Conservation (phyloP, 2,329 filamentous ascomycete genomes). For the Claviceps paspali region DNA sequence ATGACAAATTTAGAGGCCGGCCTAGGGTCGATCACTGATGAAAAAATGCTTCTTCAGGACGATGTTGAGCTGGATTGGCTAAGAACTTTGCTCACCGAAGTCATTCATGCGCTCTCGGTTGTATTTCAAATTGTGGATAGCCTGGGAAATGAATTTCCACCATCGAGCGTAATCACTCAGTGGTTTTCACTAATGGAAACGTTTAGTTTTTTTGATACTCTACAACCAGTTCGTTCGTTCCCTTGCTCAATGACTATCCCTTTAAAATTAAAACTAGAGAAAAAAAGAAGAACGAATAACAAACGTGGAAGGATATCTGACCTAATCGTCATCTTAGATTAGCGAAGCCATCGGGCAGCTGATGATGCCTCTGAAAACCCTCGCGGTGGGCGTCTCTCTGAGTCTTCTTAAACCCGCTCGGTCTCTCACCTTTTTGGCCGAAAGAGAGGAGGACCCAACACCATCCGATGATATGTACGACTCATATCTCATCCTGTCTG, state of each 20-base stretch:
- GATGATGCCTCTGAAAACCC: constrained; percentile 49
- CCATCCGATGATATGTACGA: constrained; percentile 23
- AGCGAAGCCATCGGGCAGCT: constrained; percentile 32
- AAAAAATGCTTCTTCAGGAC: constrained; percentile 32
- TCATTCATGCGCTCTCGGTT: constrained; percentile 57
- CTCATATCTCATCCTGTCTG: constrained; percentile 53
- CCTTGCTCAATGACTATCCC: no score
- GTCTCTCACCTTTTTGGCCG: constrained; percentile 30
- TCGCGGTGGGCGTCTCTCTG: constrained; percentile 56
- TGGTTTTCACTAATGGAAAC: constrained; percentile 65
- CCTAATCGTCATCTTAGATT: constrained; percentile 10
- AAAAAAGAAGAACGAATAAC: no score
- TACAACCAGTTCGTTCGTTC: constrained; percentile 25
- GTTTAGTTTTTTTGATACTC: constrained; percentile 52
- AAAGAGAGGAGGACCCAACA: constrained; percentile 22
- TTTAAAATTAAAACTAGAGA: neutral
- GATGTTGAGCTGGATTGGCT: constrained; percentile 44
- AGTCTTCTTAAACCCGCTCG: constrained; percentile 52
- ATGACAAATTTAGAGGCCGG: constrained; percentile 34
- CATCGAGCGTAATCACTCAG: constrained; percentile 41
- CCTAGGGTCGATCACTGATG: constrained; percentile 35
- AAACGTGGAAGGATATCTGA: neutral
- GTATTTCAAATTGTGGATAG: constrained; percentile 57
- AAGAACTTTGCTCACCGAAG: constrained; percentile 50
- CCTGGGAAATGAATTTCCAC: constrained; percentile 36